These are phyloP conservation scores for Cyclotella baltica DNA, from an alignment of 108 stramenopile species.

Conservation along the genomic window DNA sequence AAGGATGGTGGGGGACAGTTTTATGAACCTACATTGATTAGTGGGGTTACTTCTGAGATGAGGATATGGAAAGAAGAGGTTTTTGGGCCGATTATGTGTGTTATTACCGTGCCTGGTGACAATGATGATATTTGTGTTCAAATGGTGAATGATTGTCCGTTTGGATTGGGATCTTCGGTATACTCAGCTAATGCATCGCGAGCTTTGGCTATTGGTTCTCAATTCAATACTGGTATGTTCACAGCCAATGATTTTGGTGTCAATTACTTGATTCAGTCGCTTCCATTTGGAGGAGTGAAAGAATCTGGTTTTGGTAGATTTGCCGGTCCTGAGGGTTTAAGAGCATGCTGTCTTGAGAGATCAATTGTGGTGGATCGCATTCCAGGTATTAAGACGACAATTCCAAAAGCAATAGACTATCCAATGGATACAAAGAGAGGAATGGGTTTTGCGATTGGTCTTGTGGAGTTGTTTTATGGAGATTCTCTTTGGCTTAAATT, in stretches of 20 bases:
- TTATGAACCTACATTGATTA: constrained; percentile 95
- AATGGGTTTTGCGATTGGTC: constrained; percentile 72
- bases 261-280: constrained; percentile 95
- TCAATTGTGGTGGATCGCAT: constrained; percentile 90
- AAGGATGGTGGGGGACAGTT: constrained; percentile 87
- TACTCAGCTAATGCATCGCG: constrained; percentile 80
- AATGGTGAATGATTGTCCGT: constrained; percentile 88
- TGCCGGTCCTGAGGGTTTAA: constrained; percentile 98
- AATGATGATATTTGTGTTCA: constrained; percentile 85
- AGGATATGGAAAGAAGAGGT: constrained; percentile 96
- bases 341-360: constrained; percentile 94
- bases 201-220: constrained; percentile 84
- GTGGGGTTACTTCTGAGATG: constrained; percentile 93
- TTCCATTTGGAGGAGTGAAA: constrained; percentile 98
- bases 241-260: constrained; percentile 98
- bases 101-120: constrained; percentile 89
- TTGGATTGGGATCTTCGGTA: constrained; percentile 94
- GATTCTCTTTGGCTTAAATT: constrained; percentile 74
- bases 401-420: constrained; percentile 88
- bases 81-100: constrained; percentile 98
- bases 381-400: constrained; percentile 86
- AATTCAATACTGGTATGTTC: constrained; percentile 94
- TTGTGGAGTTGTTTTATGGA: constrained; percentile 86
- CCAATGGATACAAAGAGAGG: constrained; percentile 83
- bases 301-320: constrained; percentile 97